Evolutionary conservation across 2,329 filamentous ascomycete genomes (phyloP), one percentile per base, ranked within the genome.

Genomic region (Pseudogymnoascus sp.): DNA sequence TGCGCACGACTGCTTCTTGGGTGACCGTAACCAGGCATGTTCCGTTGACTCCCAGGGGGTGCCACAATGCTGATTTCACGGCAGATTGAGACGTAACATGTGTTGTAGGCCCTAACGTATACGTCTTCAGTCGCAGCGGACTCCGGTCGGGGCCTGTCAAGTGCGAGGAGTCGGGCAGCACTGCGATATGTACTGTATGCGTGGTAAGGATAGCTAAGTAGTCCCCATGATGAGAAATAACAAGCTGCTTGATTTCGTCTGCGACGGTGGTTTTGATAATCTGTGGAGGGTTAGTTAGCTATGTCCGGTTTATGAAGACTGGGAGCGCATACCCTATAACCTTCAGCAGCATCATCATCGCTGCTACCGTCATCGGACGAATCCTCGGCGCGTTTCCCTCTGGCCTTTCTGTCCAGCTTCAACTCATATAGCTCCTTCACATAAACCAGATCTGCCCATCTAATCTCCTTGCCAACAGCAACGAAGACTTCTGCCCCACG

Each of bases 401-500:
- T 65, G 25, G 45, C 62, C 62, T 62, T 69, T 33, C 64, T 65
- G 58, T 70, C 61, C 63, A 70, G 35, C 61, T 76, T 76, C 28
- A 78, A 72, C 62, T 79, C 76, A 75, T 77, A 82, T 60, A 73
- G 72, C 65, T 86, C 89, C 77, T 95, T 96, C 70, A 97, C 75
- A 64, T 87, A 84, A 60, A 86, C 84, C 62, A 99, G 77, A 75
- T 96, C 91, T 8, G 90, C 88, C 92, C 94, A 99, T 74, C 92
- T 84, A 65, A 99, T 89, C 75, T 97, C 91, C 69, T 89, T 92
- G 58, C 92, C 92, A 41, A 89, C 87, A 19, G 92, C 92, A 11
- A 91, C 86, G 72, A 97, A 97, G 8, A 97, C 79, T 71, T 99
- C 92, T 0, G 90, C 91, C 14, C 90, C 92, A 64, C 93, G 82